Evolutionary conservation across 2,329 filamentous ascomycete genomes (phyloP).

Genomic region (Cladophialophora psammophila): DNA sequence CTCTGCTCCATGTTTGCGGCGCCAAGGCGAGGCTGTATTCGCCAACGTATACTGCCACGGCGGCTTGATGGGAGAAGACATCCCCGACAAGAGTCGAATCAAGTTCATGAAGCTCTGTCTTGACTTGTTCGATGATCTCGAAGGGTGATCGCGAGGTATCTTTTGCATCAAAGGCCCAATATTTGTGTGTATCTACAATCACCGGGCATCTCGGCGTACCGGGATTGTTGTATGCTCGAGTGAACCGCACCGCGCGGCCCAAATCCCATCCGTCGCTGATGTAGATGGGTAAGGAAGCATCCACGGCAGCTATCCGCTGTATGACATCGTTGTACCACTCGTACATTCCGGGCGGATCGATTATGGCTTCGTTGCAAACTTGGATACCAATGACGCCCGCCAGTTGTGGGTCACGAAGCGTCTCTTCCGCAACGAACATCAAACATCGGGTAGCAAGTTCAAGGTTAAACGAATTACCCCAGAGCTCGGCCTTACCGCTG

Average conservation of each 20-base stretch:
- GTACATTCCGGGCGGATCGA: slow-evolving; percentile 61
- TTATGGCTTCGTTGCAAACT: slow-evolving; percentile 64
- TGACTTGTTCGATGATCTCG: slow-evolving; percentile 58
- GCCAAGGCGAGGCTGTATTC: slow-evolving; percentile 67
- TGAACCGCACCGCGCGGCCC: slow-evolving; percentile 54
- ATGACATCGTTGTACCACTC: slow-evolving; percentile 64
- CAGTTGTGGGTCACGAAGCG: slow-evolving; percentile 43
- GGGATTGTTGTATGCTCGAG: slow-evolving; percentile 49
- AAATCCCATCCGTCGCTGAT: slow-evolving; percentile 67
- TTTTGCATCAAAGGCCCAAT: slow-evolving; percentile 64
- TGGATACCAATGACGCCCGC: slow-evolving; percentile 63
- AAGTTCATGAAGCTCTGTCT: slow-evolving; percentile 54
- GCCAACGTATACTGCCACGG: slow-evolving; percentile 61
- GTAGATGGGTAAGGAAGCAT: slow-evolving; percentile 61
- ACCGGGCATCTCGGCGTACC: slow-evolving; percentile 54
- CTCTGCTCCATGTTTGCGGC: slow-evolving; percentile 59
- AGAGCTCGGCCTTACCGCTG: slow-evolving; percentile 60
- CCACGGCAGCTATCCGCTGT: slow-evolving; percentile 55
- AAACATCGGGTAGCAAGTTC: slow-evolving; percentile 57
- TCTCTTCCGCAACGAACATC: slow-evolving; percentile 60
- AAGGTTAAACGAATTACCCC: slow-evolving; percentile 54
- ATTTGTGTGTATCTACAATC: slow-evolving; percentile 66
- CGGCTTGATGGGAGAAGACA: slow-evolving; percentile 57
- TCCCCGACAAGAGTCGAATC: slow-evolving; percentile 50
- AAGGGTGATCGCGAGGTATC: slow-evolving; percentile 61